Base-by-base conservation (phyloP, 495 filamentous ascomycete genomes). In the Lophiostoma macrostomum region DNA sequence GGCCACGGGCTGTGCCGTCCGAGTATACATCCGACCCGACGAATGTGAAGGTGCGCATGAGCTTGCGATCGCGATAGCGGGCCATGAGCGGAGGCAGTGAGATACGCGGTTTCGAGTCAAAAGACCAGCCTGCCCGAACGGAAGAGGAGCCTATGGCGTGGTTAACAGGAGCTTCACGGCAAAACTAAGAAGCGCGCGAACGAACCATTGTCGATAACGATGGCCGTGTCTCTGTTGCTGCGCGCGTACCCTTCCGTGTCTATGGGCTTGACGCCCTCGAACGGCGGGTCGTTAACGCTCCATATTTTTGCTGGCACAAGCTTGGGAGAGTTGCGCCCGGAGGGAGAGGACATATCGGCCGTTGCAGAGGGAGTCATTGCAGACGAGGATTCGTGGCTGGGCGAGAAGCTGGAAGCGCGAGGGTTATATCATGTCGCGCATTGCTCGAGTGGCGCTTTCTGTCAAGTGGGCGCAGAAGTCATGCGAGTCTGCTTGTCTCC, bases 141-240 rank as follows among this genome's bases (percentile, higher is more conserved):
- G 81, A 76, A 41, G 86, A 93, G 13, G 93, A 90, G 50, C 93
- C 91, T 96, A 58, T 14, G 12, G 7, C 28, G 37, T 8, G 14
- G 5, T 29, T 56, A 16, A 58, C 48, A 23, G 37, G 6, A 22
- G 13, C 20, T 12, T 22, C 22, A 35, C 16, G 30, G 39, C 4
- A 19, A 16, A 29, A 18, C 19, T n/a, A 7, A 34, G 24, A 24
- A 8, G 22, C 16, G 32, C 23, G 39, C 3, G 51, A 1, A 20
- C 24, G 45, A 71, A 95, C 91, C 93, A 87, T 97, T 98, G 74
- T 98, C 93, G 61, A 98, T 98, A 53, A 98, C 87, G 60, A 98
- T 96, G 29, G 91, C 88, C 39, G 79, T 84, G 8, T 77, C 73
- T 25, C 70, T 68, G 39, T 73, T 72, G 56, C 70, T 75, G 14